Conservation (phyloP, 2,329 filamentous ascomycete species). For the Aspergillus tubingensis region DNA sequence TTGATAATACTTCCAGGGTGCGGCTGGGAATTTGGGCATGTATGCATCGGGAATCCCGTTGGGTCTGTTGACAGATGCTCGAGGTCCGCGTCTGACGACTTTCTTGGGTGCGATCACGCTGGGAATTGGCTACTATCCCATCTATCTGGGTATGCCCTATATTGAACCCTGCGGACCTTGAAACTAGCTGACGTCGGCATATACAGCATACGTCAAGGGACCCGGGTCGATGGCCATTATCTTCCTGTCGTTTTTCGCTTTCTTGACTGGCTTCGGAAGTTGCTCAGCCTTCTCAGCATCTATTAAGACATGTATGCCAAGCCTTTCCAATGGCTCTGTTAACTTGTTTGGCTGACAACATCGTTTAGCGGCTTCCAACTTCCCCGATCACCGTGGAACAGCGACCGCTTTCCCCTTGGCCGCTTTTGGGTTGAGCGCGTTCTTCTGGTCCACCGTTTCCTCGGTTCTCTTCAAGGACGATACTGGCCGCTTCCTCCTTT, state of each 20-base stretch:
- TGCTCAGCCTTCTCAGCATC: conserved; percentile 88
- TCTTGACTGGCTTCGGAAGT: conserved; percentile 82
- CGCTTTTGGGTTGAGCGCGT: conserved; percentile 90
- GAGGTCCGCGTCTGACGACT: conserved; percentile 77
- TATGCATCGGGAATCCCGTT: conserved; percentile 87
- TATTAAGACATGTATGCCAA: conserved; percentile 67
- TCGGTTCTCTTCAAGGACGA: conserved; percentile 78
- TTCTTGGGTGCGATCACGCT: conserved; percentile 73
- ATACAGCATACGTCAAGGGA: conserved; percentile 69
- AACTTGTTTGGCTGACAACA: conserved; percentile 18
- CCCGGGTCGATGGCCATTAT: conserved; percentile 57
- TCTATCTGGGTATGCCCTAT: conserved; percentile 58
- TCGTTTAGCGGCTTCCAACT: conserved; percentile 75
- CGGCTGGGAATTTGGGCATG: conserved; percentile 72
- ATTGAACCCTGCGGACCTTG: background rate
- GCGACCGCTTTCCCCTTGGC: conserved; percentile 92
- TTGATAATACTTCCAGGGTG: conserved; percentile 47
- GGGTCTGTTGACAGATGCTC: conserved; percentile 81
- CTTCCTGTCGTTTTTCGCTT: conserved; percentile 77
- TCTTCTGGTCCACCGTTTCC: conserved; percentile 87
- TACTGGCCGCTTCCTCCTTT: conserved; percentile 75
- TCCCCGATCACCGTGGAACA: conserved; percentile 85
- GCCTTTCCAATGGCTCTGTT: background rate
- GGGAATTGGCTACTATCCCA: conserved; percentile 79
- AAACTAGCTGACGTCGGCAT: conserved; percentile 17